Evolutionary conservation across 108 stramenopile genomes (phyloP), one percentile per base, ranked within the genome.

Genomic region (Pseudonitzschia pungens): DNA sequence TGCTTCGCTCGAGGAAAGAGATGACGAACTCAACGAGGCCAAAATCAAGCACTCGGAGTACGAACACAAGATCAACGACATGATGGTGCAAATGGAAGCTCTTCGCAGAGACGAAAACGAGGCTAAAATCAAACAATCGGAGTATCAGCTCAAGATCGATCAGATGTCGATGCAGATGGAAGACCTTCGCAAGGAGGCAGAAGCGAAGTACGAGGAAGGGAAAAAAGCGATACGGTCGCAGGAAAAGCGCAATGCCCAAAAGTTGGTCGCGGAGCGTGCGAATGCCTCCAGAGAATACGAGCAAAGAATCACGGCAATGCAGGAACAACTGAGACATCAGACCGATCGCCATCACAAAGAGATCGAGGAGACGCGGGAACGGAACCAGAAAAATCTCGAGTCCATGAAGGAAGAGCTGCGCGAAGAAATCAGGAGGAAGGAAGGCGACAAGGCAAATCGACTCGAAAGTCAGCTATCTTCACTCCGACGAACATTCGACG

Each of bases 291-390:
- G 73, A 57, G 82, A 86, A 43, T 82, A 75, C 53, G 79, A 83
- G 66, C 68, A 67, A 20, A 68, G 82, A 20, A 32, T 86, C 32
- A 72, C 75, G 59, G 64, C 69, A 33, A 69, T 83, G 75, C 82
- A 81, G 67, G 75, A 86, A 48, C 86, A 86, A 45, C 69, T 86
- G 9, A 69, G 59, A 18, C 72, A 82, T 28, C 74, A 75, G 27
- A 69, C 81, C 18, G 85, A 86, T 70, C 81, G 81, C 22, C 85
- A 86, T 31, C 73, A 79, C 32, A 65, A 69, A 15, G 82, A 83
- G 60, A 67, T 86, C 44, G 31, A 77, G 31, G 78, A 79, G 43
- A 73, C 73, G 8, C 55, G 69, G 22, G 29, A 53, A 20, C 82
- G 83, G 29, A 86, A 86, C 50, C 79, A 86, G 18, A 56, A 74